Base-by-base conservation (phyloP, 768 basidiomycete genomes). In the Leccinum longicurvipes region DNA sequence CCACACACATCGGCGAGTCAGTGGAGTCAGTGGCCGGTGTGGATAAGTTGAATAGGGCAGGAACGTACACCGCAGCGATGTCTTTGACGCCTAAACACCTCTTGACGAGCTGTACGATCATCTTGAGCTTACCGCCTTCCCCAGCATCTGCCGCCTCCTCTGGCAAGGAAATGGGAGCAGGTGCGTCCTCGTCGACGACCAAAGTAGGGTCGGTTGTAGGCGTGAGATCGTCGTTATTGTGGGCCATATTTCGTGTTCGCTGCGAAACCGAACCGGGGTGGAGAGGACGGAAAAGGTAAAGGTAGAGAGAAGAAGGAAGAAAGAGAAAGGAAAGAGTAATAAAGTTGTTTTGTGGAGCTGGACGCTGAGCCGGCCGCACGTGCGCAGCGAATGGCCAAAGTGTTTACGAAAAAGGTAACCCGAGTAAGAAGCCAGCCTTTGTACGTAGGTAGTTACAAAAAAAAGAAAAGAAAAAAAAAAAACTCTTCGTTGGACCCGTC, bases 1-100 rank as follows among this genome's bases (percentile, higher is more conserved):
- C 36, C 36, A 39, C 36, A n/a, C 44, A 28, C 23, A 45, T 23
- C 47, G 52, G 21, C 10, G n/a, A 36, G 36, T 5, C 9, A 19
- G 10, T 39, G 36, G 36, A 12, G 63, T 70, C 11, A 63, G 63
- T 55, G 56, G 58, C 23, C 46, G 19, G 23, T 56, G 53, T 50
- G 56, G 58, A 15, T 34, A 44, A 21, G 41, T 39, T 5, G 36
- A 11, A 39, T 39, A 19, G 21, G 8, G 47, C 24, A 46, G 53
- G 27, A 47, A 82, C 86, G 57, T 64, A 94, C 94, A 97, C 91
- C 29, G 93, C 80, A 59, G 93, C 94, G 59, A 98, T 91, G 68
- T 97, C 95, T 74, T 95, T 94, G 44, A 96, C 93, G 6, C 93
- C 94, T 29, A 97, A 78, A 63, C 83, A 93, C 73, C 88, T 92